phyloP scores from a whole-genome alignment of 202 grass and related monocot species.

The Saccharum hybrid region DNA sequence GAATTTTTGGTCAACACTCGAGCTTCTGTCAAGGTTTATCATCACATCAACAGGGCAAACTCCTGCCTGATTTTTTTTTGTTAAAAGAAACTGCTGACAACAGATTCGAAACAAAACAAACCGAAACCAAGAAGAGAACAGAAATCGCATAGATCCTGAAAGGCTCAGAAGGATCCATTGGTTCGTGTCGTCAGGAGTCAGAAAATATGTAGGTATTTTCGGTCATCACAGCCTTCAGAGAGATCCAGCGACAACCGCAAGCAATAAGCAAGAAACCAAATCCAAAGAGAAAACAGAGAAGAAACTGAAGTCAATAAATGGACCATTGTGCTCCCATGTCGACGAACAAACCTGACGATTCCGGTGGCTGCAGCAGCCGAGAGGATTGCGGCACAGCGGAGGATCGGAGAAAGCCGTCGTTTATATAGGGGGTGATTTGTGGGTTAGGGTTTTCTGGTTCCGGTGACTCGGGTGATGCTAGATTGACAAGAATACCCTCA shows the following conservation, averaged over 20 bases:
- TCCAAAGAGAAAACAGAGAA: not conserved
- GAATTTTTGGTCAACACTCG: slow-evolving; percentile 60
- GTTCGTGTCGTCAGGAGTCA: slow-evolving; percentile 66
- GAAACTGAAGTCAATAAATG: not conserved
- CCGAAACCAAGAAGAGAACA: not conserved
- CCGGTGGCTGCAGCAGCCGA: not conserved
- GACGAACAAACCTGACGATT: not conserved
- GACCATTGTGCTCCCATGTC: not conserved
- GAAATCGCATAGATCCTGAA: not conserved
- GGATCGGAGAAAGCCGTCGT: not conserved
- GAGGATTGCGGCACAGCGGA: not conserved
- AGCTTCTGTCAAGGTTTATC: slow-evolving; percentile 64
- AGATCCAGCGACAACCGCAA: not conserved
- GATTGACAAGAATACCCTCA: not conserved
- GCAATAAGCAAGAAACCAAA: not conserved
- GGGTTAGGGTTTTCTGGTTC: slow-evolving; percentile 39
- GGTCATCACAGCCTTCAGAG: slow-evolving; percentile 40
- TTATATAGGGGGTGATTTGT: slow-evolving; percentile 44
- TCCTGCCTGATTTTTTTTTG: not conserved
- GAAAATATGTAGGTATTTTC: slow-evolving; percentile 91
- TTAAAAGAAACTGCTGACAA: not conserved
- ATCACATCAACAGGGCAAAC: slow-evolving; percentile 58
- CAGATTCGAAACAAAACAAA: not conserved
- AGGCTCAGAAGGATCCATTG: slow-evolving; percentile 92
- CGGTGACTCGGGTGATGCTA: not conserved